These are phyloP conservation scores for Nigrospora osmanthi DNA, from an alignment of 2,329 filamentous ascomycete genomes.

Conservation along the genomic window DNA sequence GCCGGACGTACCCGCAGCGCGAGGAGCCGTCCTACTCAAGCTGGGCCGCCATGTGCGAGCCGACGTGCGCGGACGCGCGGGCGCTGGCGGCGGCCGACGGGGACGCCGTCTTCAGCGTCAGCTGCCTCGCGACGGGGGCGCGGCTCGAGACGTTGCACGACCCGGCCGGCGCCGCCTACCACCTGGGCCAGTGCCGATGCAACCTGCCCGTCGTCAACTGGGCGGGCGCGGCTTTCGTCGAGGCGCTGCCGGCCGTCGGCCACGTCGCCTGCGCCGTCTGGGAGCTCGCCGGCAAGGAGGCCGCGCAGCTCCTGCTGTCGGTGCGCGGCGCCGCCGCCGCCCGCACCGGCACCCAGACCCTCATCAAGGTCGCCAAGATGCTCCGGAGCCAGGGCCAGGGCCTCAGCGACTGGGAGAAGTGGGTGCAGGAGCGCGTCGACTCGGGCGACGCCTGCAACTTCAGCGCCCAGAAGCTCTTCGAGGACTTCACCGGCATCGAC, in stretches of 20 bases:
- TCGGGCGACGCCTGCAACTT: constrained; percentile 1
- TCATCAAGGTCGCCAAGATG: constrained; percentile 4
- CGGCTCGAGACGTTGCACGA: background rate
- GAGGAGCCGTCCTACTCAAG: background rate
- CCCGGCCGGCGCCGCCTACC: background rate
- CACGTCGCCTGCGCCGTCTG: constrained; percentile 1
- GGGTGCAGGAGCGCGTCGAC: constrained; percentile 1
- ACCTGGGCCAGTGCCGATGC: background rate
- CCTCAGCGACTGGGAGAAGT: constrained; percentile 1
- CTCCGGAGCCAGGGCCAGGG: constrained; percentile 1
- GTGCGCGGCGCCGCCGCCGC: background rate
- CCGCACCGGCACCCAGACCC: background rate
- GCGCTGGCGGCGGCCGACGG: background rate
- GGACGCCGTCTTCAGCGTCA: background rate
- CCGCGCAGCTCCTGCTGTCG: background rate
- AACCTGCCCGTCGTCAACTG: constrained; percentile 1
- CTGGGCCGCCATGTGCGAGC: background rate
- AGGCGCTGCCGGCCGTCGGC: background rate
- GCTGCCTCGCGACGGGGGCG: background rate
- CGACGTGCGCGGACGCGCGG: constrained; percentile 1
- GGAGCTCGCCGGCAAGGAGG: background rate
- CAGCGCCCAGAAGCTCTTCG: constrained; percentile 2
- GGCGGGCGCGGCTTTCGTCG: background rate
- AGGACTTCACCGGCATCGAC: background rate
- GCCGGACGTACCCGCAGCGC: background rate